phyloP scores from a whole-genome alignment of 192 early-diverging fungal species.

The Umbelopsis sp. region DNA sequence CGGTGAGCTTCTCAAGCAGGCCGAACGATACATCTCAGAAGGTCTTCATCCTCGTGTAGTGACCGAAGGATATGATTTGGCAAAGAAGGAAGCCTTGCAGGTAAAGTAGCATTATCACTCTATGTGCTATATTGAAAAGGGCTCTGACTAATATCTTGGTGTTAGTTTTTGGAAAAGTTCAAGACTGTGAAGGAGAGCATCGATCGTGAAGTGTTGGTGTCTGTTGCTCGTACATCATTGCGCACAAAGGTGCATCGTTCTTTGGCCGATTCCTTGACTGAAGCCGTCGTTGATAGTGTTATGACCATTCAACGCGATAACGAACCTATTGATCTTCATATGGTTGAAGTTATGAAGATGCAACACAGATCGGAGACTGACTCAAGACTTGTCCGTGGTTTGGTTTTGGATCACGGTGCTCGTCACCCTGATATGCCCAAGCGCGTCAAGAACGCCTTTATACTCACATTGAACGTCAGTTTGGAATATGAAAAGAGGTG shows the following conservation, averaged over 20 bases:
- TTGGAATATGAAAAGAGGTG: constrained; percentile 99
- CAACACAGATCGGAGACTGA: constrained; percentile 98
- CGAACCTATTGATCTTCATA: constrained; percentile 95
- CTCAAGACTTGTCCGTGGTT: constrained; percentile 87
- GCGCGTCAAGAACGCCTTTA: constrained; percentile 82
- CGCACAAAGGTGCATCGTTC: constrained; percentile 91
- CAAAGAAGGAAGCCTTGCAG: constrained; percentile 91
- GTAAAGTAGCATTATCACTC: constrained; percentile 42
- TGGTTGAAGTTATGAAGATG: constrained; percentile 99
- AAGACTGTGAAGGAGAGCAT: constrained; percentile 67
- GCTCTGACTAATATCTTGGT: background rate
- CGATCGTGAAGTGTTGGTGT: constrained; percentile 89
- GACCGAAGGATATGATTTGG: constrained; percentile 96
- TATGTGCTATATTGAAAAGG: background rate
- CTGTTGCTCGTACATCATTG: constrained; percentile 93
- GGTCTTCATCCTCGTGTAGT: constrained; percentile 95
- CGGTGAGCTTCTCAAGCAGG: constrained; percentile 97
- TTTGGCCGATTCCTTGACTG: constrained; percentile 91
- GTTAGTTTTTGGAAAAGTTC: constrained; percentile 88
- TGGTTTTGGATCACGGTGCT: constrained; percentile 98
- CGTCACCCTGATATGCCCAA: constrained; percentile 99
- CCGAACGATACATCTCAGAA: constrained; percentile 91
- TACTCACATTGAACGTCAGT: constrained; percentile 96
- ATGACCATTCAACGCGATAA: constrained; percentile 80
- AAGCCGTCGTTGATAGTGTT: constrained; percentile 97